Percentiles rank a stretch among this genome's conserved stretches.
These are phyloP conservation scores for Colletotrichum sidae DNA, from an alignment of 2,329 filamentous ascomycete species.

Conservation along the genomic window DNA sequence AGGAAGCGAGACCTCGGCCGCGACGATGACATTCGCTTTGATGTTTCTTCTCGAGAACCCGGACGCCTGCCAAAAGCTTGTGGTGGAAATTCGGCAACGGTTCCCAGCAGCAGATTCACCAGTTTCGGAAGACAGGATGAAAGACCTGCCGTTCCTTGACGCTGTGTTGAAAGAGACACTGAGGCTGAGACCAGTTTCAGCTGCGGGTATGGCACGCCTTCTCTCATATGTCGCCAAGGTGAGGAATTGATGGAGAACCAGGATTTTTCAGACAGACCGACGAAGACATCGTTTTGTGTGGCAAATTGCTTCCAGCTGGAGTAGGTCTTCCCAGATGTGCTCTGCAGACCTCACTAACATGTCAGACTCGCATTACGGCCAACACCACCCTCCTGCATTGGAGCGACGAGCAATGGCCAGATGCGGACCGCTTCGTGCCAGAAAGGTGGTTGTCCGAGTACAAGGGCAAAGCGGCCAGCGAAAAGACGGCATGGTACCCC, in stretches of 20 bases:
- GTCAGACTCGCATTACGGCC: slow-evolving; percentile 15
- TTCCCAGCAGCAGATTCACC: slow-evolving; percentile 5
- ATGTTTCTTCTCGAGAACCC: slow-evolving; percentile 11
- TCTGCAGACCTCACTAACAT: not conserved
- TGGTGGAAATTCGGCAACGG: not conserved
- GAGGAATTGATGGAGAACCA: not conserved
- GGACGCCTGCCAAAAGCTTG: not conserved
- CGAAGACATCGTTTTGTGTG: slow-evolving; percentile 11
- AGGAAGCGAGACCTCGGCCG: slow-evolving; percentile 3
- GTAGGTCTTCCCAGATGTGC: not conserved
- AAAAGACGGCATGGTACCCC: slow-evolving; percentile 13
- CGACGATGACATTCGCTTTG: slow-evolving; percentile 4
- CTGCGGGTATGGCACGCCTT: slow-evolving; percentile 37
- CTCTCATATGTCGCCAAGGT: not conserved
- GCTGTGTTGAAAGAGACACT: slow-evolving; percentile 53
- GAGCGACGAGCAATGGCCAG: slow-evolving; percentile 10
- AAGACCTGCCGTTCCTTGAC: slow-evolving; percentile 58
- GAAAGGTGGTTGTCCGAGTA: slow-evolving; percentile 18
- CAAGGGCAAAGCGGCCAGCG: slow-evolving; percentile 2
- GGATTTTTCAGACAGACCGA: slow-evolving; percentile 12
- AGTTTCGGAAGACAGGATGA: slow-evolving; percentile 2
- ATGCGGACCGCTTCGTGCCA: slow-evolving; percentile 7
- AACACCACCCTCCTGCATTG: slow-evolving; percentile 7
- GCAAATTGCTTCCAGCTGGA: not conserved
- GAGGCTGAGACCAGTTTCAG: slow-evolving; percentile 48